Evolutionary conservation across 2,329 filamentous ascomycete species (phyloP), one percentile per base, ranked within the genome.

Genomic region (Xylariaceae sp.): DNA sequence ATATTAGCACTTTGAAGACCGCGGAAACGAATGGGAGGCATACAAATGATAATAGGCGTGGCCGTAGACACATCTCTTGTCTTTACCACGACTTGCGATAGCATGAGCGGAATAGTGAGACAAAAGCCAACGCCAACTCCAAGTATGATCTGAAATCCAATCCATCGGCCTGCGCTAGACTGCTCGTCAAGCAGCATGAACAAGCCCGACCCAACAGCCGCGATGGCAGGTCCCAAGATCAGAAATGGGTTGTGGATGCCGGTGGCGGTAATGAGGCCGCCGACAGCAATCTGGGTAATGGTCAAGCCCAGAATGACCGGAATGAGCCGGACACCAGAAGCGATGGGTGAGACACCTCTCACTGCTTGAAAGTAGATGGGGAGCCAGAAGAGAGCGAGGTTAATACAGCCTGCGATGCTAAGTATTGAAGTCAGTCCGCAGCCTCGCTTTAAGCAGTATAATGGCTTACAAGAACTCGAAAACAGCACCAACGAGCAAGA

Each of bases 351-450:
- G 10, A 66, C 70, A 12, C 67, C 68, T 44, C 67, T 65, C 48
- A 78, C 64, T 48, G 72, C 66, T 61, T 78, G 72, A 65, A 77
- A 75, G 68, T 74, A 77, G 48, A 76, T 69, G 0, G 75, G 74
- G 18, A 20, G n/a, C 44, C 44, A n/a, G 32, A 47, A 20, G 32
- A 47, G n/a, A 47, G 9, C 23, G 23, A n/a, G n/a, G n/a, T n/a
- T n/a, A 4, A 26, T 26, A 26, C 23, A 26, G 23, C 4, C 23
- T 9, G n/a, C n/a, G n/a, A n/a, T n/a, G n/a, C n/a, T n/a, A n/a
- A n/a, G n/a, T n/a, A n/a, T n/a, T n/a, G n/a, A n/a, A n/a, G n/a
- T n/a, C n/a, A n/a, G n/a, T n/a, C n/a, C n/a, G n/a, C n/a, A n/a
- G n/a, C n/a, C n/a, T n/a, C n/a, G n/a, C n/a, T n/a, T n/a, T n/a